Percentiles rank a stretch among this genome's conserved stretches.
Evolutionary conservation across 345 rosid species (phyloP).

Genomic region (Durio zibethinus): DNA sequence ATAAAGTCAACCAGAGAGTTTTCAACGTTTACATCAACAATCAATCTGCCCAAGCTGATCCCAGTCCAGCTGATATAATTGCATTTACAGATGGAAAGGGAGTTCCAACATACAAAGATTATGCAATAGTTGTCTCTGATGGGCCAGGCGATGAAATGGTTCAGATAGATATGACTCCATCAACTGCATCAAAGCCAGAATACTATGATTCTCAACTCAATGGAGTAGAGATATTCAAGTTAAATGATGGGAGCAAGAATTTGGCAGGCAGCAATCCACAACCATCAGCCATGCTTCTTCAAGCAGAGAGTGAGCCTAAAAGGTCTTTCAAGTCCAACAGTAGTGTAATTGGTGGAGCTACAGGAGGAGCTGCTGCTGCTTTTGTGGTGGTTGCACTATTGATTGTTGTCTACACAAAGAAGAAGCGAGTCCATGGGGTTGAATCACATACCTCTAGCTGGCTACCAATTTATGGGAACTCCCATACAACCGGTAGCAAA

Average conservation of each 20-base stretch:
- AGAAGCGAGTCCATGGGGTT: slow-evolving; percentile 23
- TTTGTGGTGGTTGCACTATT: slow-evolving; percentile 51
- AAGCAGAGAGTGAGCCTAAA: slow-evolving; percentile 19
- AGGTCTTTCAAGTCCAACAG: slow-evolving; percentile 22
- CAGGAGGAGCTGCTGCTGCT: slow-evolving; percentile 53
- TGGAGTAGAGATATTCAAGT: slow-evolving; percentile 83
- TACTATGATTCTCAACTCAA: slow-evolving; percentile 52
- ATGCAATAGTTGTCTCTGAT: slow-evolving; percentile 40
- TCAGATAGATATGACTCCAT: slow-evolving; percentile 51
- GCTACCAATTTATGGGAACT: slow-evolving; percentile 62
- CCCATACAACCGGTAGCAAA: slow-evolving; percentile 47
- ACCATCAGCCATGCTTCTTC: slow-evolving; percentile 49
- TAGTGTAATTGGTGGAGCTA: slow-evolving; percentile 40
- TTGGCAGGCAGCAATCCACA: slow-evolving; percentile 72
- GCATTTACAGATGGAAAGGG: slow-evolving; percentile 49
- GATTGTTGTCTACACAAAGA: slow-evolving; percentile 37
- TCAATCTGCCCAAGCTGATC: slow-evolving; percentile 45
- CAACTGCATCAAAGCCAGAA: slow-evolving; percentile 36
- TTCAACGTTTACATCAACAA: slow-evolving; percentile 71
- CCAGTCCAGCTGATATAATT: slow-evolving; percentile 49
- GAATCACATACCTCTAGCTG: slow-evolving; percentile 61
- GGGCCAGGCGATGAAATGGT: slow-evolving; percentile 43
- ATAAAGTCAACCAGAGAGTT: slow-evolving; percentile 51
- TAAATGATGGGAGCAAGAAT: slow-evolving; percentile 35
- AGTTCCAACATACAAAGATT: slow-evolving; percentile 56